phyloP scores from a whole-genome alignment of 2,329 filamentous ascomycete genomes.

The Ceratocystis smalleyi region DNA sequence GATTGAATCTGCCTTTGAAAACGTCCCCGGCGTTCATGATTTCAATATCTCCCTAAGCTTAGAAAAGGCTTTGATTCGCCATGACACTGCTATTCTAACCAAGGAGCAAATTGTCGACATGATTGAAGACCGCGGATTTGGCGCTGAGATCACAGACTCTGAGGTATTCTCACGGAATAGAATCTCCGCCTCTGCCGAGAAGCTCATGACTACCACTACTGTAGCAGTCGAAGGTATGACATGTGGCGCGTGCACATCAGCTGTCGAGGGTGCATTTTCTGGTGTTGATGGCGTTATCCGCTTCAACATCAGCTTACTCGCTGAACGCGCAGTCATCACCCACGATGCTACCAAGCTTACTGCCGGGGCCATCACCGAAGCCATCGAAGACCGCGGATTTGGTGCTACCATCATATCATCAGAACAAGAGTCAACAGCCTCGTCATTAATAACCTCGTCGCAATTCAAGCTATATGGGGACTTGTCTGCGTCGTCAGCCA shows the following conservation, averaged over 20 bases:
- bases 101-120: constrained; percentile 40
- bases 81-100: constrained; percentile 46
- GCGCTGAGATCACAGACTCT: constrained; percentile 61
- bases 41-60: constrained; percentile 75
- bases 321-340: constrained; percentile 76
- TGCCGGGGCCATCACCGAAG: constrained; percentile 59
- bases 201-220: constrained; percentile 52
- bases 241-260: constrained; percentile 87
- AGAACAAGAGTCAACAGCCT: constrained; percentile 39
- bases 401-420: constrained; percentile 73
- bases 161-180: constrained; percentile 29
- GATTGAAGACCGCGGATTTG: constrained; percentile 63
- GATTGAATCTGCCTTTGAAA: constrained; percentile 64
- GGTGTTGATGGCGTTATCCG: constrained; percentile 62
- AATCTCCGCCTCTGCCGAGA: constrained; percentile 18
- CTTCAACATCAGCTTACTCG: constrained; percentile 89
- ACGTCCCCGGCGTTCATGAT: constrained; percentile 53
- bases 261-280: constrained; percentile 70
- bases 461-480: constrained; percentile 77
- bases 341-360: constrained; percentile 61
- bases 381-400: constrained; percentile 81
- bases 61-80: constrained; percentile 71
- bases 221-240: constrained; percentile 94
- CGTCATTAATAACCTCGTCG: constrained; percentile 43
- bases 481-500: constrained; percentile 54